A percentile compares a stretch with the other conserved stretches of the same genome.
Evolutionary conservation across 805 yeast genomes (phyloP).

Genomic region (Nakazawaea sp.): DNA sequence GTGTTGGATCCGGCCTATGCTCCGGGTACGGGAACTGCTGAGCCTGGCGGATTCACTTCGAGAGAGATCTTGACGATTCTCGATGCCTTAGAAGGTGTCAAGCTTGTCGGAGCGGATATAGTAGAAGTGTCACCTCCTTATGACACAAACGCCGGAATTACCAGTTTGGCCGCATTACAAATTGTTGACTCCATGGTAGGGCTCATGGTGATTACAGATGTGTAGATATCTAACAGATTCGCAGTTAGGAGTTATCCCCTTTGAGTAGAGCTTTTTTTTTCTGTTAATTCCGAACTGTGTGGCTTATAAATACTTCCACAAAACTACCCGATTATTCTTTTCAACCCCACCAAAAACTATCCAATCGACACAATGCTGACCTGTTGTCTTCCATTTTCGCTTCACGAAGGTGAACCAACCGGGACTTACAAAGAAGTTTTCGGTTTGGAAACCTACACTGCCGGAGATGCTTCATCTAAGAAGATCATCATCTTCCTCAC

Average conservation of each 20-base stretch:
- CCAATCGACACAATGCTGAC: too few species aligned
- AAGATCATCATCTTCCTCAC: constrained; percentile 56
- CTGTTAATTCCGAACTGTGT: too few species aligned
- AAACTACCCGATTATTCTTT: too few species aligned
- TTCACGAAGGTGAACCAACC: constrained; percentile 44
- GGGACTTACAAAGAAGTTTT: constrained; percentile 35
- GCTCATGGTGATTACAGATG: constrained; percentile 31
- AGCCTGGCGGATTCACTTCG: constrained; percentile 66
- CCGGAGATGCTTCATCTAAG: constrained; percentile 59
- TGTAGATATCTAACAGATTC: neutral
- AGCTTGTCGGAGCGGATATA: constrained; percentile 67
- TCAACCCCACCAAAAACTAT: too few species aligned
- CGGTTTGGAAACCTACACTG: constrained; percentile 37
- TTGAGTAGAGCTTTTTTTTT: too few species aligned
- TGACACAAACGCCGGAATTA: constrained; percentile 53
- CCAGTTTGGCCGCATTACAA: constrained; percentile 61
- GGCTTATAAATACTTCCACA: too few species aligned
- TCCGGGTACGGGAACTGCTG: constrained; percentile 78
- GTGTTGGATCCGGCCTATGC: constrained; percentile 69
- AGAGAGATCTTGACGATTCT: constrained; percentile 56
- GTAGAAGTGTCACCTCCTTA: constrained; percentile 70
- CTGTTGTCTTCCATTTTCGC: too few species aligned
- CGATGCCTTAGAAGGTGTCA: constrained; percentile 52
- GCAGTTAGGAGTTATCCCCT: too few species aligned
- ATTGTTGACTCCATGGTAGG: constrained; percentile 46